phyloP scores from a whole-genome alignment of 352 stramenopile species.

The Phytophthora syringae region DNA sequence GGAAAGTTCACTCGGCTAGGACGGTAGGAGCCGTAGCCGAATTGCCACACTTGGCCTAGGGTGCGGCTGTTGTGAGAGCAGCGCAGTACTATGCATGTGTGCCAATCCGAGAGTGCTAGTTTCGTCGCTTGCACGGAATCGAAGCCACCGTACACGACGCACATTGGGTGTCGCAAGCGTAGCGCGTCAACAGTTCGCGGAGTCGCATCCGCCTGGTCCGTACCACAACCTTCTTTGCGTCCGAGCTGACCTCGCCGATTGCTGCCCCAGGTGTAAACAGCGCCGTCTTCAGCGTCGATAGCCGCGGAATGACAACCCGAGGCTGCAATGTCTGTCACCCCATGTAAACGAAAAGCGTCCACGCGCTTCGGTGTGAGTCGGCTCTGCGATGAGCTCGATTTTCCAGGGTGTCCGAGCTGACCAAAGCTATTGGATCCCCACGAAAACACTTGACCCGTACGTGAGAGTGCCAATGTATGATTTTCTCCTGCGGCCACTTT shows the following conservation, averaged over 20 bases:
- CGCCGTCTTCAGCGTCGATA: conserved; percentile 50
- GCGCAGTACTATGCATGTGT: conserved; percentile 74
- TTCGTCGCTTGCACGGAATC: conserved; percentile 49
- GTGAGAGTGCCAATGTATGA: conserved; percentile 77
- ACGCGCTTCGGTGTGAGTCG: conserved; percentile 76
- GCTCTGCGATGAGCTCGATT: conserved; percentile 59
- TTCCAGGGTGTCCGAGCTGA: conserved; percentile 71
- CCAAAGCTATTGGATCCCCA: conserved; percentile 88
- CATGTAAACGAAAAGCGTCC: conserved; percentile 64
- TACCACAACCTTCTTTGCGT: conserved; percentile 76
- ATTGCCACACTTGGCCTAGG: conserved; percentile 82
- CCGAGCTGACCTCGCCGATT: conserved; percentile 85
- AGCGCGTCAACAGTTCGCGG: conserved; percentile 70
- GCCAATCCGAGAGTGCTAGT: conserved; percentile 73
- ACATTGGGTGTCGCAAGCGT: conserved; percentile 54
- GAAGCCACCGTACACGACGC: conserved; percentile 67
- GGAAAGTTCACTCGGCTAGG: conserved; percentile 72
- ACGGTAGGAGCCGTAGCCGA: conserved; percentile 74
- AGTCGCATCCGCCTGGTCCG: conserved; percentile 63
- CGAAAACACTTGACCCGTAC: conserved; percentile 73
- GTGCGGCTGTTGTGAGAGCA: conserved; percentile 61
- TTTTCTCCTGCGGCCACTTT: conserved; percentile 83
- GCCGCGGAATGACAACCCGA: conserved; percentile 78
- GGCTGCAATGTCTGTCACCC: conserved; percentile 69
- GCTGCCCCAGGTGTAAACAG: conserved; percentile 80